Evolutionary conservation across 345 rosid species (phyloP), one percentile per base, ranked within the genome.

Genomic region (Euclidium syriacum): DNA sequence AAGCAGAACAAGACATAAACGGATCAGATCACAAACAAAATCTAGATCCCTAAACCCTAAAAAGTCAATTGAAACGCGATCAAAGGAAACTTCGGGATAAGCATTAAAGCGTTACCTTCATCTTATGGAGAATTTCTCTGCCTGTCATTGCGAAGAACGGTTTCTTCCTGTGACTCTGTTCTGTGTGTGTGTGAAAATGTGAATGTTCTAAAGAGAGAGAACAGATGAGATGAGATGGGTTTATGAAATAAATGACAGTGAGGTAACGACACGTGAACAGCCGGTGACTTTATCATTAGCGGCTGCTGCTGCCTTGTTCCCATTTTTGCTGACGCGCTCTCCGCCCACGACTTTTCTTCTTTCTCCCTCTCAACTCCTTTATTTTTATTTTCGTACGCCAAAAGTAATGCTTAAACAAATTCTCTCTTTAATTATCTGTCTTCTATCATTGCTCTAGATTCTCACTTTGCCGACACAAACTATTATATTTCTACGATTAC

Each of bases 101-200:
- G 44, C 14, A 34, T 18, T 30, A 18, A 34, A 25, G 55, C 51
- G 40, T 23, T 30, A 88, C 96, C 91, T 85, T 88, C 80, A 88
- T 83, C 78, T 83, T 85, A 3, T 81, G 86, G 50, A 88, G 80
- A 82, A 88, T 85, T 55, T 85, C 91, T 67, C 62, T 73, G 74
- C 96, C 84, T 47, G 67, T 41, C 91, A 83, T 47, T 19, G 34
- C 38, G 40, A 6, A n/a, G 5, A 46, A 56, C 3, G 23, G 32
- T 4, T 34, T 55, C 12, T 44, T 25, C 33, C 8, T 29, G 33
- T 29, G 33, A 3, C n/a, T n/a, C n/a, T n/a, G n/a, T n/a, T 42
- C 10, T 65, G 18, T 33, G 61, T 52, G 39, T 27, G 17, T 36
- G 2, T 49, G 42, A 52, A n/a, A 53, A 23, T 52, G n/a, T 63